Conservation (phyloP, 23 red algal species). For the Gracilariopsis chorda region DNA sequence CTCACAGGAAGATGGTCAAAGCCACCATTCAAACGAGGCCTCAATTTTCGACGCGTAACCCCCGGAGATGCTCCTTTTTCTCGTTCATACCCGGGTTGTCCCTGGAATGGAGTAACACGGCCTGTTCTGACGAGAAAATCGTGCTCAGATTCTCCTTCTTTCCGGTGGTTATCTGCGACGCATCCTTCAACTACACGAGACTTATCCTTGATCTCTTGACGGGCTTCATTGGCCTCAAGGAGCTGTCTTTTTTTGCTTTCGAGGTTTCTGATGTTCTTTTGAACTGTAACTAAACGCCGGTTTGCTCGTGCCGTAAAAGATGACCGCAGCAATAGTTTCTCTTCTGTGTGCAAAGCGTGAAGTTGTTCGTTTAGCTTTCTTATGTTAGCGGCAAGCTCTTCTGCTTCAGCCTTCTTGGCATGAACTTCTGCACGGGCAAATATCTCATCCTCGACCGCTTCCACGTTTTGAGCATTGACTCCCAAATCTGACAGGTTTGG, state of each 20-base stretch:
- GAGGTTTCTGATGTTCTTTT: neutral
- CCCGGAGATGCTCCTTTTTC: neutral
- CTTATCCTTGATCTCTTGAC: neutral
- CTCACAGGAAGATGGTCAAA: neutral
- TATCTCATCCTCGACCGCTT: slow-evolving; percentile 27
- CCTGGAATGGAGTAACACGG: slow-evolving; percentile 62
- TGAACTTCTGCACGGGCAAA: slow-evolving; percentile 26
- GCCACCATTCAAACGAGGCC: neutral
- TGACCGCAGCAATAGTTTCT: neutral
- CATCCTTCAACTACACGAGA: neutral
- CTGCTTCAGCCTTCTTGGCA: neutral
- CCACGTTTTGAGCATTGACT: slow-evolving; percentile 21
- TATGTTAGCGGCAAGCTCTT: slow-evolving; percentile 2
- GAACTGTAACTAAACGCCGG: neutral
- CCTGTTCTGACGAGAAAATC: slow-evolving; percentile 75
- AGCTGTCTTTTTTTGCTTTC: slow-evolving; percentile 13
- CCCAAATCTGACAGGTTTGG: slow-evolving; percentile 33
- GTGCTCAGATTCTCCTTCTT: slow-evolving; percentile 29
- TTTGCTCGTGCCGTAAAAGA: slow-evolving; percentile 4
- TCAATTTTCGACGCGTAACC: neutral
- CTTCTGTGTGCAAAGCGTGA: neutral
- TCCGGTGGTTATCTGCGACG: neutral
- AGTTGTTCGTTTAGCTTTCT: neutral
- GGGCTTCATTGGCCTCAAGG: slow-evolving; percentile 19
- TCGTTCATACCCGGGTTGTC: neutral